These are phyloP conservation scores for Lindgomyces ingoldianus DNA, from an alignment of 495 filamentous ascomycete species.

Conservation along the genomic window DNA sequence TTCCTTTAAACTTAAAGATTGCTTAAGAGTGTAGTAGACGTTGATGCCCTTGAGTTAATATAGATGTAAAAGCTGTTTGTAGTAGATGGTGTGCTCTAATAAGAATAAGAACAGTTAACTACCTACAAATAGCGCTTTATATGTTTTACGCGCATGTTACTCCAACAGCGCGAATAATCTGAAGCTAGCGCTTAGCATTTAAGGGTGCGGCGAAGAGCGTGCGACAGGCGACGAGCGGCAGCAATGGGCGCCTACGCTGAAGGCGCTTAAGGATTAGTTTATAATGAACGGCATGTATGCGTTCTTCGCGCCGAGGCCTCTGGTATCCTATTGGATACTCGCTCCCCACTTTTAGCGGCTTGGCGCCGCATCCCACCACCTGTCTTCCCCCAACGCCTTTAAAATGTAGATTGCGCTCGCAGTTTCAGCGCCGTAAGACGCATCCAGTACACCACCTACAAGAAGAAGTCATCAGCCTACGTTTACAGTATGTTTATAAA, in stretches of 20 bases:
- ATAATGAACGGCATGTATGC: background rate
- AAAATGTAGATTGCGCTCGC: too few relatives aligned
- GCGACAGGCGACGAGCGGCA: background rate
- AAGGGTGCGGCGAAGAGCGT: background rate
- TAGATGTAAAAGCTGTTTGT: too few relatives aligned
- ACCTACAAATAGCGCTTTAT: too few relatives aligned
- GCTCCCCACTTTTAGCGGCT: background rate
- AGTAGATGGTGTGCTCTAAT: too few relatives aligned
- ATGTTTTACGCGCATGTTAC: too few relatives aligned
- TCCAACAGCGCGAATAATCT: too few relatives aligned
- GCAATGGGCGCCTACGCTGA: background rate
- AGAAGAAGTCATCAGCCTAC: background rate
- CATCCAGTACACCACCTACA: conserved; percentile 4
- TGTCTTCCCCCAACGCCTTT: background rate
- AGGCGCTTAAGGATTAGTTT: background rate
- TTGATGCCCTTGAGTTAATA: too few relatives aligned
- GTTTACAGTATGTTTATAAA: background rate
- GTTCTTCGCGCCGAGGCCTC: background rate
- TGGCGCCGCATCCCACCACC: too few relatives aligned
- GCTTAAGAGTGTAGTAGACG: too few relatives aligned
- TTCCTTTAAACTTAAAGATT: background rate
- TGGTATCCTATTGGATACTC: background rate
- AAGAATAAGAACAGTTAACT: too few relatives aligned
- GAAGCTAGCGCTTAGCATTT: too few relatives aligned
- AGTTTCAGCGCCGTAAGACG: too few relatives aligned